A percentile compares a stretch with the other conserved stretches of the same genome.
These are phyloP conservation scores for Carex scoparia DNA, from an alignment of 176 grass and related monocot genomes.

Conservation along the genomic window DNA sequence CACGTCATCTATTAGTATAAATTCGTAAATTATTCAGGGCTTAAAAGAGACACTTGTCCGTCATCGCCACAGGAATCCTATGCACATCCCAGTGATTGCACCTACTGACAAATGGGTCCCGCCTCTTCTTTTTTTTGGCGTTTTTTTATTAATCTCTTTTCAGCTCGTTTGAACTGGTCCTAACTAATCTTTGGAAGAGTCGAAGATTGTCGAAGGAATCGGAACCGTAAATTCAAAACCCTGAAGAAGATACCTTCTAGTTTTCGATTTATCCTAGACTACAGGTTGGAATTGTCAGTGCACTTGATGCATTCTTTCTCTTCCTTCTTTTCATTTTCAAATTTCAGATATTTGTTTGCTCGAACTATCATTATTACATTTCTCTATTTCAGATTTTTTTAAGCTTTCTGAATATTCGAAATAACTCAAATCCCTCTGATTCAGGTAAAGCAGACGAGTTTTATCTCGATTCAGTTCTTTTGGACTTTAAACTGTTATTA, in stretches of 20 bases:
- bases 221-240: slow-evolving; percentile 3
- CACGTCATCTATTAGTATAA: neutral
- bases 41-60: neutral
- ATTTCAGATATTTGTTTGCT: neutral
- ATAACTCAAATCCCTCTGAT: neutral
- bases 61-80: slow-evolving; percentile 26
- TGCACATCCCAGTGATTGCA: slow-evolving; percentile 15
- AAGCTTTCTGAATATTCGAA: neutral
- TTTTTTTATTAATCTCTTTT: slow-evolving; percentile 16
- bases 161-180: slow-evolving; percentile 24
- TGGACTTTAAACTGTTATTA: neutral
- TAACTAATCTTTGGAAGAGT: neutral
- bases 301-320: slow-evolving; percentile 9
- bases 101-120: slow-evolving; percentile 21
- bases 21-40: neutral
- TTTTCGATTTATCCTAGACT: neutral
- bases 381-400: neutral
- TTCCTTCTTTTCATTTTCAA: neutral
- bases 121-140: neutral
- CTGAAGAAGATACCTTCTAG: neutral
- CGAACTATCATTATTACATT: neutral
- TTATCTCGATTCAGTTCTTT: slow-evolving; percentile 1
- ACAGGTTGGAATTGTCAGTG: neutral
- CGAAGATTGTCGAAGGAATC: slow-evolving; percentile 12
- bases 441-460: neutral